phyloP scores from a whole-genome alignment of 345 rosid genomes.

The Salix purpurea region DNA sequence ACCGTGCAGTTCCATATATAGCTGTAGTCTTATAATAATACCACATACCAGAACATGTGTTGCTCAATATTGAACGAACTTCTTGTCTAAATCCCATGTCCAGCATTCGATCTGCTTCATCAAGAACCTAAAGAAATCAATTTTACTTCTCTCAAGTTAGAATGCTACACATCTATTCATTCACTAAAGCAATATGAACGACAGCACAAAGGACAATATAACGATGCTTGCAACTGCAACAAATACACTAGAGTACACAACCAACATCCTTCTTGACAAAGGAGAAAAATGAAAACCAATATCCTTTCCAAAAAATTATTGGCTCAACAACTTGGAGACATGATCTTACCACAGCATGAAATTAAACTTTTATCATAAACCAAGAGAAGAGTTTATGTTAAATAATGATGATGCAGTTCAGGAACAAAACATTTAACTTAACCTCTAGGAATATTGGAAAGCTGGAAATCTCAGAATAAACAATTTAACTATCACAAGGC shows the following conservation, averaged over 20 bases:
- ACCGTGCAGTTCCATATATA: not conserved
- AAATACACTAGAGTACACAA: not conserved
- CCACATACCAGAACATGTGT: slow-evolving; percentile 63
- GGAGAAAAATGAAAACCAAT: no score
- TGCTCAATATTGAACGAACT: slow-evolving; percentile 80
- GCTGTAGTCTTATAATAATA: not conserved
- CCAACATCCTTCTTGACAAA: not conserved
- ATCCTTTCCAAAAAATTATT: no score
- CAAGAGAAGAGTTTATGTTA: no score
- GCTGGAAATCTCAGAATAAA: no score
- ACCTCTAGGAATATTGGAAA: no score
- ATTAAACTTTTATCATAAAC: no score
- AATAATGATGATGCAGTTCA: no score
- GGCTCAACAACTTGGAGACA: no score
- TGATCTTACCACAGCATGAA: no score
- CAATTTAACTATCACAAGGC: no score
- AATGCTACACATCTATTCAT: not conserved
- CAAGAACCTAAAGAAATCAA: slow-evolving; percentile 62
- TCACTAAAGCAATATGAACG: not conserved
- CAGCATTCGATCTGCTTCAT: slow-evolving; percentile 99
- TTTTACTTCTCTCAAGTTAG: not conserved
- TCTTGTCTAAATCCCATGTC: slow-evolving; percentile 97
- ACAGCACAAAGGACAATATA: not conserved
- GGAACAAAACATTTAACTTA: no score
- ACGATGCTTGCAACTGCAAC: not conserved